These are phyloP conservation scores for Psophocarpus tetragonolobus DNA, from an alignment of 306 rosid species.

Conservation along the genomic window DNA sequence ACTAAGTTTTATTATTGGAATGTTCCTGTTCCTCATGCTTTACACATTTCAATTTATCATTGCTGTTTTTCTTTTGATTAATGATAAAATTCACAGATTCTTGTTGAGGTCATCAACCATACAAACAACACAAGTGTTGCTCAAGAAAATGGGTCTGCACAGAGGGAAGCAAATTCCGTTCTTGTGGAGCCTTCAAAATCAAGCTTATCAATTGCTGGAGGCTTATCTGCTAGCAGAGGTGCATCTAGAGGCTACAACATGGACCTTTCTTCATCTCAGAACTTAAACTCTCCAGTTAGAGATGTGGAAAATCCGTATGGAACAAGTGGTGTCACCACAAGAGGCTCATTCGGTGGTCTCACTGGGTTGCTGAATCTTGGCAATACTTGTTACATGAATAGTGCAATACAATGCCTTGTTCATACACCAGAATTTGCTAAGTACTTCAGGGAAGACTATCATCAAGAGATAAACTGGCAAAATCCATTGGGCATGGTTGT, in stretches of 20 bases:
- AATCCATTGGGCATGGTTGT: slow-evolving; percentile 99
- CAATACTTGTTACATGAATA: slow-evolving; percentile 98
- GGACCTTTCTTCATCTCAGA: slow-evolving; percentile 67
- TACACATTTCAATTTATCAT: slow-evolving; percentile 26
- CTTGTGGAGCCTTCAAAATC: slow-evolving; percentile 83
- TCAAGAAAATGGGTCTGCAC: slow-evolving; percentile 76
- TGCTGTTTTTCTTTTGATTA: slow-evolving; percentile 37
- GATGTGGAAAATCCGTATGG: slow-evolving; percentile 68
- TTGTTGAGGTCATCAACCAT: slow-evolving; percentile 83
- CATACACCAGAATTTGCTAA: slow-evolving; percentile 94
- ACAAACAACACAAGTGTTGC: slow-evolving; percentile 58
- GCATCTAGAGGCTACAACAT: slow-evolving; percentile 53
- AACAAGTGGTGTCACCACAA: slow-evolving; percentile 75
- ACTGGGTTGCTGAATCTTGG: slow-evolving; percentile 96
- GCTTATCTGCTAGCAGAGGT: slow-evolving; percentile 81
- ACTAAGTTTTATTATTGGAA: slow-evolving; percentile 32
- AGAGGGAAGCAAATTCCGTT: slow-evolving; percentile 69
- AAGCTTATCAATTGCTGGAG: slow-evolving; percentile 80
- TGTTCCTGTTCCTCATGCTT: slow-evolving; percentile 20
- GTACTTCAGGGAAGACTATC: slow-evolving; percentile 95
- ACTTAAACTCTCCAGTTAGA: slow-evolving; percentile 58
- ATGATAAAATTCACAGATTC: slow-evolving; percentile 63
- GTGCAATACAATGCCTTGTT: slow-evolving; percentile 97
- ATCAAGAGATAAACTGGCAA: slow-evolving; percentile 89
- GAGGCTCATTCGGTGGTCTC: slow-evolving; percentile 90